Conservation (phyloP, 2,329 filamentous ascomycete species). For the Botrytis paeoniae region DNA sequence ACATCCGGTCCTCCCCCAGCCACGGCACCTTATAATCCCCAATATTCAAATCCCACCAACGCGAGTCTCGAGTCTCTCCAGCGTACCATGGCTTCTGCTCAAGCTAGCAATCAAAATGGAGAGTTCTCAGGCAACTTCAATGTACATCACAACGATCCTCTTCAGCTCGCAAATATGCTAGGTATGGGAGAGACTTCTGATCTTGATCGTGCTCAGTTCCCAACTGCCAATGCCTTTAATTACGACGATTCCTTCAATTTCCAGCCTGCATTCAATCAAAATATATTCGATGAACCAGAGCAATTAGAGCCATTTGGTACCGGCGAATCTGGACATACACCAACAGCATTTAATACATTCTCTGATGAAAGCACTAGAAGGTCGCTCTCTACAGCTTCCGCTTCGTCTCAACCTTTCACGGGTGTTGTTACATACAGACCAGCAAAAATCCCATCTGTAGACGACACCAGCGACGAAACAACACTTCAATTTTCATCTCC, state of each 20-base stretch:
- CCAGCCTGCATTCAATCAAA: background rate
- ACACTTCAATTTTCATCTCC: slow-evolving; percentile 22
- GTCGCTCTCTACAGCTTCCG: slow-evolving; percentile 24
- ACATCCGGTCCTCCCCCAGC: slow-evolving; percentile 30
- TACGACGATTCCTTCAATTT: background rate
- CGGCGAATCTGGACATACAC: slow-evolving; percentile 26
- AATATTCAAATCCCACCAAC: slow-evolving; percentile 31
- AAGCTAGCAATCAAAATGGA: slow-evolving; percentile 25
- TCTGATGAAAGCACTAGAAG: slow-evolving; percentile 7
- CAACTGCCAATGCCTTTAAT: slow-evolving; percentile 18
- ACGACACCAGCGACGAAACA: slow-evolving; percentile 20
- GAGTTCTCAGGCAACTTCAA: slow-evolving; percentile 25
- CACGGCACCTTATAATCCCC: slow-evolving; percentile 32
- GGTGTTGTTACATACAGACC: slow-evolving; percentile 21
- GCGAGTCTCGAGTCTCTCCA: slow-evolving; percentile 35
- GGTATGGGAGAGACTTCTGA: background rate
- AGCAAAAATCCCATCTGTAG: slow-evolving; percentile 15
- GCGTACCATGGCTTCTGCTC: slow-evolving; percentile 31
- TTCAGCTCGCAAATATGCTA: background rate
- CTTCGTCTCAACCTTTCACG: slow-evolving; percentile 26
- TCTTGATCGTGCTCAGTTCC: slow-evolving; percentile 22
- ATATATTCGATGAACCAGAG: slow-evolving; percentile 4
- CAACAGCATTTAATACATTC: slow-evolving; percentile 28
- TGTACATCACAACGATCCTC: background rate
- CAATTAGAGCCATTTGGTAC: slow-evolving; percentile 17